phyloP scores from a whole-genome alignment of 352 stramenopile genomes.

The Phytophthora cryptogea region DNA sequence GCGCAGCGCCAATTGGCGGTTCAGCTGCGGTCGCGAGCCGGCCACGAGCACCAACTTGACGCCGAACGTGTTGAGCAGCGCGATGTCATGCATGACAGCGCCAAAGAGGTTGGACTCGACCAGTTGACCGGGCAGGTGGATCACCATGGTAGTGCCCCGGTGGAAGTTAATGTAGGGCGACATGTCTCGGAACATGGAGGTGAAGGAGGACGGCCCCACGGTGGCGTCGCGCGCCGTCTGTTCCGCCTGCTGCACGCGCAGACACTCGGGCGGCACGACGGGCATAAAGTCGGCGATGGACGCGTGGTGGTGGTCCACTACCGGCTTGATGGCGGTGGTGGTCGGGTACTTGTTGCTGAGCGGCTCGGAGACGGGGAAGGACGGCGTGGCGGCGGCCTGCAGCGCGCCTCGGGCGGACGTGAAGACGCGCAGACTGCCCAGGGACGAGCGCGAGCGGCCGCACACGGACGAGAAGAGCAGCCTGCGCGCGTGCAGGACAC shows the following conservation, averaged over 20 bases:
- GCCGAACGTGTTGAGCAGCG: conserved; percentile 94
- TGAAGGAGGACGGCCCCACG: conserved; percentile 70
- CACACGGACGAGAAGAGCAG: conserved; percentile 32
- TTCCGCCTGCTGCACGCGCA: conserved; percentile 56
- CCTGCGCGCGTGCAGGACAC: conserved; percentile 19
- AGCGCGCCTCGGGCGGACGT: conserved; percentile 25
- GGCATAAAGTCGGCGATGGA: conserved; percentile 66
- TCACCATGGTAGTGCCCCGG: conserved; percentile 93
- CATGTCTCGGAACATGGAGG: conserved; percentile 94
- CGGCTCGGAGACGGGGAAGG: conserved; percentile 17
- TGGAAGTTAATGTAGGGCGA: conserved; percentile 99
- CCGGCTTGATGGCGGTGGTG: conserved; percentile 9
- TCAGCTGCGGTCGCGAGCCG: conserved; percentile 95
- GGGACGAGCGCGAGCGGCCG: conserved; percentile 23
- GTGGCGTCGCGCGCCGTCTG: conserved; percentile 15
- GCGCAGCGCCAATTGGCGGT: conserved; percentile 82
- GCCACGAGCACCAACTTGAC: conserved; percentile 95
- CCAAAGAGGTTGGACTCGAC: conserved; percentile 92
- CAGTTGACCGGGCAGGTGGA: conserved; percentile 95
- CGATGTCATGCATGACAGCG: conserved; percentile 96
- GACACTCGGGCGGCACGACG: conserved; percentile 75
- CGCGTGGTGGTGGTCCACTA: conserved; percentile 17
- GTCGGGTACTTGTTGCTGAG: conserved; percentile 8
- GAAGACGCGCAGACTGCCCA: conserved; percentile 37
- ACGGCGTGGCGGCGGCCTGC: conserved; percentile 15